Evolutionary conservation across 345 rosid species (phyloP), one percentile per base, ranked within the genome.

Genomic region (Brassica cretica): DNA sequence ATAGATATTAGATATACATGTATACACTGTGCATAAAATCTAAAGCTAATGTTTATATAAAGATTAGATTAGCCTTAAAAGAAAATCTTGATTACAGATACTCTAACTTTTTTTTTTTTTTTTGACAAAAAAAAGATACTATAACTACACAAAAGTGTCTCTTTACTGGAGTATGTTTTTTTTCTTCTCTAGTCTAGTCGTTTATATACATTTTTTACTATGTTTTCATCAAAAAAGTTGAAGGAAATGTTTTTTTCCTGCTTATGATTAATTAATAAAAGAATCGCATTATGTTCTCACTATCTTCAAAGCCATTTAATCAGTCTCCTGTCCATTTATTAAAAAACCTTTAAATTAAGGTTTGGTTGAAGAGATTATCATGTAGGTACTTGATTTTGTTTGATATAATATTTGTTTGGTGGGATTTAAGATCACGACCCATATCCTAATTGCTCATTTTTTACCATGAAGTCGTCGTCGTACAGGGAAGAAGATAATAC

Each of bases 301-400:
- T 12, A 67, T 62, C 70, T 62, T n/a, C 74, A 62, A 76, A 70
- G n/a, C 35, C 37, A 24, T 61, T 9, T 6, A 76, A 49, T 21
- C 51, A 14, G 63, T 12, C 12, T 53, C 5, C 49, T 49, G 9
- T 49, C 41, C 6, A 32, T 63, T 15, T 25, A 0, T 64, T 4
- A 46, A 37, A 46, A 64, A 18, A 5, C 2, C 2, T 64, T 53
- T 64, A 55, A 37, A 5, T 1, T 25, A 25, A 37, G 30, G 35
- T 71, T 77, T 16, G 75, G 76, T 71, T 76, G 24, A 55, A 71
- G 66, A 64, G 53, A 64, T 70, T 3, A 71, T 78, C 76, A 71
- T 41, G 72, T 41, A 41, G 53, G 29, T 66, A 55, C 12, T 63
- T 51, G 37, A 35, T 30, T 62, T 69, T 44, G 63, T 32, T 76